Evolutionary conservation across 2,329 filamentous ascomycete genomes (phyloP).

Genomic region (Nannizzia gypsea): DNA sequence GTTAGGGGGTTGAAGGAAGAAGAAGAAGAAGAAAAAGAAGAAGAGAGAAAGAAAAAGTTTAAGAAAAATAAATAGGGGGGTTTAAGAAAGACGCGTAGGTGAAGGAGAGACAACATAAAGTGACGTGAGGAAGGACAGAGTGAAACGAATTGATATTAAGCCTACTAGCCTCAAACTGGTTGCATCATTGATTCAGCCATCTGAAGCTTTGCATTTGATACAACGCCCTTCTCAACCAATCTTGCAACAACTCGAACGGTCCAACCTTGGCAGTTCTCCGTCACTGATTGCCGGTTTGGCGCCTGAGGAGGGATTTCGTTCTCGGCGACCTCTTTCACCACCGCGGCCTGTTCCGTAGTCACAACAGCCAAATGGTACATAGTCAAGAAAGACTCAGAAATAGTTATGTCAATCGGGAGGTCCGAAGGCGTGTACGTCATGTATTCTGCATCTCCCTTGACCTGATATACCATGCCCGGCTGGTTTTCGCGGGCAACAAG

Average conservation of each 20-base stretch:
- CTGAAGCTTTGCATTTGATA: conserved; percentile 15
- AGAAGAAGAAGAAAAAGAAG: background rate
- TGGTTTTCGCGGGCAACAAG: conserved; percentile 19
- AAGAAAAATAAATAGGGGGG: background rate
- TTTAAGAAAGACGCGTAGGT: background rate
- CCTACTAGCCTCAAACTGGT: conserved; percentile 12
- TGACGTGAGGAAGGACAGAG: background rate
- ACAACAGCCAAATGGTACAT: conserved; percentile 16
- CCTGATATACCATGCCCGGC: conserved; percentile 18
- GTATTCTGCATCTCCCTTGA: conserved; percentile 19
- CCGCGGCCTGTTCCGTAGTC: conserved; percentile 10
- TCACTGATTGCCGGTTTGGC: conserved; percentile 14
- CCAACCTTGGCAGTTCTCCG: conserved; percentile 20
- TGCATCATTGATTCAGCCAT: conserved; percentile 16
- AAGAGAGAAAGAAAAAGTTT: background rate
- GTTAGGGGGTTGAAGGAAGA: background rate
- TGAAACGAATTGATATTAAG: background rate
- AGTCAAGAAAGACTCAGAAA: conserved; percentile 9
- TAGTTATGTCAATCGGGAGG: conserved; percentile 9
- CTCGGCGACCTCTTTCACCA: conserved; percentile 16
- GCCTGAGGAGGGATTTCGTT: conserved; percentile 16
- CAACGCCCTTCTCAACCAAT: conserved; percentile 16
- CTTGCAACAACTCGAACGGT: conserved; percentile 17
- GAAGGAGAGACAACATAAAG: background rate
- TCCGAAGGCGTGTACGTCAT: conserved; percentile 18